These are phyloP conservation scores for Verruconis gallopava DNA, from an alignment of 2,329 filamentous ascomycete species.

Conservation along the genomic window DNA sequence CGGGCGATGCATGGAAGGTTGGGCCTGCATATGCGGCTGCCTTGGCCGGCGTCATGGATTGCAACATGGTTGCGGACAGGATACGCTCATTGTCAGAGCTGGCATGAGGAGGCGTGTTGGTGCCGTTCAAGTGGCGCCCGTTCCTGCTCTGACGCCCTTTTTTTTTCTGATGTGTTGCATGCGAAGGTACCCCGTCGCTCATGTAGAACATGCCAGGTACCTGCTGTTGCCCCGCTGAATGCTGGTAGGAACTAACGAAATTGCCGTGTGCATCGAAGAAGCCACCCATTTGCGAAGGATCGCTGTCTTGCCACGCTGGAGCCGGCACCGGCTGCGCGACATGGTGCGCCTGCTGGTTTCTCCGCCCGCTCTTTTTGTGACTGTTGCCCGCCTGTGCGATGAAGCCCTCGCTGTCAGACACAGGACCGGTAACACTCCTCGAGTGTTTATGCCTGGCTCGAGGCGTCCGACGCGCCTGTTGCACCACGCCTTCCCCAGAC, in stretches of 20 bases:
- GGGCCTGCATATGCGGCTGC: slow-evolving; percentile 61
- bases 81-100: background rate
- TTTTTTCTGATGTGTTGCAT: background rate
- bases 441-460: background rate
- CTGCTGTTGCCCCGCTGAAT: background rate
- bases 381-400: background rate
- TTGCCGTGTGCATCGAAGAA: background rate
- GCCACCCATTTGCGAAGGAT: background rate
- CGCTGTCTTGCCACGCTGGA: background rate
- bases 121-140: background rate
- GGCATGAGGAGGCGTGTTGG: background rate
- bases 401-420: background rate
- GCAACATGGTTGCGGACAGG: background rate
- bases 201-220: background rate
- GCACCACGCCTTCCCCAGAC: too few relatives aligned
- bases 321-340: background rate
- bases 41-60: slow-evolving; percentile 11
- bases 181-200: background rate
- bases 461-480: background rate
- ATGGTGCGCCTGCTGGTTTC: background rate
- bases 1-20: slow-evolving; percentile 89
- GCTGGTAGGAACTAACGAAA: background rate
- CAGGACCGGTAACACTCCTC: background rate
- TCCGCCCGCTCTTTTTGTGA: background rate
- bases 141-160: background rate